phyloP scores from a whole-genome alignment of 495 filamentous ascomycete species.

The Cercophora sp. region DNA sequence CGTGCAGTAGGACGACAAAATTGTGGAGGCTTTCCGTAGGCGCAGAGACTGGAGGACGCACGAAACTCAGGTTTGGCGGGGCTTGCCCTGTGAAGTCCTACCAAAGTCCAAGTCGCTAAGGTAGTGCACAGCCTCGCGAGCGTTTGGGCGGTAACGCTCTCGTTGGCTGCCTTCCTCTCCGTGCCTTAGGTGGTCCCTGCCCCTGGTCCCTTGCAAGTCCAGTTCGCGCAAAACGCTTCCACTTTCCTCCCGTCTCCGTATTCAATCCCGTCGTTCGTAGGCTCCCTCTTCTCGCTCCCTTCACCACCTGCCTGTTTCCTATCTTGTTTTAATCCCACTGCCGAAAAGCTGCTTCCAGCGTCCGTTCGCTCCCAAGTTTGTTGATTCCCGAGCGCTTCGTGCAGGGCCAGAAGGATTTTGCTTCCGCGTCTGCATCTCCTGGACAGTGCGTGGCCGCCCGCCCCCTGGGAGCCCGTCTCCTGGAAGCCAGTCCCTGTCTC shows the following conservation, averaged over 20 bases:
- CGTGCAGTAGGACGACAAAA: too few species aligned
- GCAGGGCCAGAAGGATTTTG: not conserved
- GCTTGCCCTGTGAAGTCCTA: too few species aligned
- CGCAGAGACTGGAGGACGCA: too few species aligned
- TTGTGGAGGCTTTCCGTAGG: too few species aligned
- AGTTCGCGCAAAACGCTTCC: not conserved
- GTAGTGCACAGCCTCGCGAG: conserved; percentile 1
- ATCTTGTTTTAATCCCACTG: not conserved
- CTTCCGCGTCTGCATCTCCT: not conserved
- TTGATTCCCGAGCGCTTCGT: not conserved
- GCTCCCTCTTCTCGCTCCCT: not conserved
- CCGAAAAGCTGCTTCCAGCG: conserved; percentile 11
- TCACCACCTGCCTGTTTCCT: not conserved
- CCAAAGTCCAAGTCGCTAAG: too few species aligned
- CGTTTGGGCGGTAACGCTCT: not conserved
- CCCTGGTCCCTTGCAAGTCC: too few species aligned
- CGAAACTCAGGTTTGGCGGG: too few species aligned
- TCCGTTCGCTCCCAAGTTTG: conserved; percentile 16
- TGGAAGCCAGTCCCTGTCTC: conserved; percentile 26
- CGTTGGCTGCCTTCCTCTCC: too few species aligned
- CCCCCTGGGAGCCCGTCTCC: conserved; percentile 12
- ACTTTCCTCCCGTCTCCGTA: not conserved
- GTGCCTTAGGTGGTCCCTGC: too few species aligned
- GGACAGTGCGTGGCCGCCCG: not conserved
- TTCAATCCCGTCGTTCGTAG: conserved; percentile 7